Base-by-base conservation (phyloP, 1,284 basidiomycete species). In the Ustilago esculenta region DNA sequence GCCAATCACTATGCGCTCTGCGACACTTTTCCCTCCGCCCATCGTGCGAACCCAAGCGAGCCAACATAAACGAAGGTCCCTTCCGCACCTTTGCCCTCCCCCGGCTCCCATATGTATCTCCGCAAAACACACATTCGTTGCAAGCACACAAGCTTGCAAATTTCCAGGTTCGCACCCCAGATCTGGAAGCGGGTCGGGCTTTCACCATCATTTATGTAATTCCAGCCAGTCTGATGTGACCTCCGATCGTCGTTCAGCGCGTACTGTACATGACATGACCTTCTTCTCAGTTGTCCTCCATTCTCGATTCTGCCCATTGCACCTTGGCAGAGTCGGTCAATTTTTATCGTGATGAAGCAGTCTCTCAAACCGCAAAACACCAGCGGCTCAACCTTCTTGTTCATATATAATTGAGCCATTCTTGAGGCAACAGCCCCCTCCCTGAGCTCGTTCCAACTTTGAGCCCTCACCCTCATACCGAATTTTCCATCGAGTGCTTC, bases 211-310 rank as follows among this genome's bases (percentile, higher is more conserved):
- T n/a, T n/a, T n/a, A n/a, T n/a, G n/a, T n/a, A n/a, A n/a, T n/a
- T n/a, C 32, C 34, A 35, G 24, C 41, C 34, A 45, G 35, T 35
- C 14, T 51, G 37, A 59, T 53, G 57, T 49, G 32, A 29, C 25
- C 39, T 53, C 24, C 50, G 57, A 60, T 60, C 57, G 27, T 53
- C 45, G 40, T 40, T 12, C 42, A 27, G 33, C 32, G 48, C 30
- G 45, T 37, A 11, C 24, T 15, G 50, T 52, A n/a, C n/a, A n/a
- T n/a, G n/a, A n/a, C n/a, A n/a, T 53, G 11, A 39, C 33, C 29
- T 60, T 44, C 35, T 43, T 36, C 11, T 36, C 24, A 47, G 27
- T 12, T 30, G 34, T n/a, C 35, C 21, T 11, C 32, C 21, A n/a
- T 21, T 35, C 41, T 11, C 9, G n/a, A 3, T 17, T 17, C 43